Evolutionary conservation across 192 early-diverging fungal genomes (phyloP).

Genomic region (Coemansia sp.): DNA sequence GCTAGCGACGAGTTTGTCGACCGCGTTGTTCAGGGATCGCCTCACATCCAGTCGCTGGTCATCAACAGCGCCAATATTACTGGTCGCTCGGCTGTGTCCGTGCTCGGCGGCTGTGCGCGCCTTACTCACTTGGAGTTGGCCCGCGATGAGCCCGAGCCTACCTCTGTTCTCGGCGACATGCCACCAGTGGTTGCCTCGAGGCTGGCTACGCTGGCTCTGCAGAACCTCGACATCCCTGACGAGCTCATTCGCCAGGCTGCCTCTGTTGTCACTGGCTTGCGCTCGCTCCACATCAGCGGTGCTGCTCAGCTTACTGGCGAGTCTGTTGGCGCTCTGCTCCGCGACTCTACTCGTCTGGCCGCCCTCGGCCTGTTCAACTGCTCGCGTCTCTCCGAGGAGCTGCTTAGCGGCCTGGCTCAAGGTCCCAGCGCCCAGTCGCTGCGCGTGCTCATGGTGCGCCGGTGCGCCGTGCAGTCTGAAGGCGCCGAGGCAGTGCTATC

Average conservation of each 20-base stretch:
- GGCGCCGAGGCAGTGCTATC: slow-evolving; percentile 33
- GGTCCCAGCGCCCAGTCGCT: slow-evolving; percentile 28
- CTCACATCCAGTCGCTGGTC: slow-evolving; percentile 34
- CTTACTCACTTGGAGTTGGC: slow-evolving; percentile 37
- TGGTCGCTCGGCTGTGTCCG: slow-evolving; percentile 12
- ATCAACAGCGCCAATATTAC: slow-evolving; percentile 33
- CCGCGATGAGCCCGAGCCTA: slow-evolving; percentile 21
- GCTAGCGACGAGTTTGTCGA: slow-evolving; percentile 25
- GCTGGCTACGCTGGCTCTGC: slow-evolving; percentile 25
- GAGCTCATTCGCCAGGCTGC: slow-evolving; percentile 18
- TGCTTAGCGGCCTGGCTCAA: slow-evolving; percentile 18
- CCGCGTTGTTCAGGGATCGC: slow-evolving; percentile 13
- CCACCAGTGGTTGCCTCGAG: slow-evolving; percentile 17
- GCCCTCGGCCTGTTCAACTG: slow-evolving; percentile 34
- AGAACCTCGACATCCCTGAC: slow-evolving; percentile 29
- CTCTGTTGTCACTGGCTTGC: slow-evolving; percentile 16
- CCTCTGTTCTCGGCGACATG: neutral
- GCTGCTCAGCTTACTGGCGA: slow-evolving; percentile 20
- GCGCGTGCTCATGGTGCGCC: slow-evolving; percentile 23
- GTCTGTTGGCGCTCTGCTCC: slow-evolving; percentile 16
- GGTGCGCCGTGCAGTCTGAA: slow-evolving; percentile 45
- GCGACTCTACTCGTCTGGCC: slow-evolving; percentile 17
- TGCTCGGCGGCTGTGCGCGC: slow-evolving; percentile 2
- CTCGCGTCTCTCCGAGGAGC: slow-evolving; percentile 19
- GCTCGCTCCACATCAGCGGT: slow-evolving; percentile 33